Evolutionary conservation across 108 stramenopile species (phyloP), one percentile per base, ranked within the genome.

Genomic region (Asterionellopsis glacialis): DNA sequence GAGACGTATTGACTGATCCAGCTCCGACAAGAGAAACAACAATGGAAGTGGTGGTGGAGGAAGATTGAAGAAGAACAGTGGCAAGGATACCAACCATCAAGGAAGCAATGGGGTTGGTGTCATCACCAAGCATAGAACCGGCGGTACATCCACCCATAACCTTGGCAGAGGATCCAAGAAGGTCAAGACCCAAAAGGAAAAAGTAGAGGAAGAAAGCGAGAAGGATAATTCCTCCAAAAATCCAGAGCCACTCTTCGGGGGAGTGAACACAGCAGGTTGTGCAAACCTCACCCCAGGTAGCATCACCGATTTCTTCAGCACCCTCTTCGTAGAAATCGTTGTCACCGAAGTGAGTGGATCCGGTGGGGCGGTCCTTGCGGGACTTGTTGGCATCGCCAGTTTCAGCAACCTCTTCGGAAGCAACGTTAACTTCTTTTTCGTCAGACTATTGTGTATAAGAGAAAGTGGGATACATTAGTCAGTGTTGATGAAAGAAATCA

Each of bases 11-110:
- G 21, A 94, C 57, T 23, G 74, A 65, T 11, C 61, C 83, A 16
- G 87, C 70, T 40, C 90, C 90, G 41, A 89, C 90, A 38, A 91
- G 67, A 27, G 87, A 78, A 19, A 94, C 93, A 66, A 91, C 74
- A 54, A 94, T 88, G 26, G 90, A 91, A 16, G 93, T 94, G 57
- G 93, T 91, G 23, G 93, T 91, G 66, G 82, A 84, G 10, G 90
- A 91, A 56, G 84, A 85, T 77, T 94, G 93, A 12, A 94, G 66
- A 59, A 94, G 74, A 45, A 84, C 93, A 23, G 93, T 94, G 48
- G 77, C 76, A 24, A 94, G 55, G 48, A 87, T 84, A 72, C 93
- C 93, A 61, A 91, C 63, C 72, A 91, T 87, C 26, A 94, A 69
- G 11, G 82, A 84, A 38, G 89, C 93, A 57, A 94, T 75, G 16